phyloP scores from a whole-genome alignment of 257 asterid species.

The Nemophila menziesii region DNA sequence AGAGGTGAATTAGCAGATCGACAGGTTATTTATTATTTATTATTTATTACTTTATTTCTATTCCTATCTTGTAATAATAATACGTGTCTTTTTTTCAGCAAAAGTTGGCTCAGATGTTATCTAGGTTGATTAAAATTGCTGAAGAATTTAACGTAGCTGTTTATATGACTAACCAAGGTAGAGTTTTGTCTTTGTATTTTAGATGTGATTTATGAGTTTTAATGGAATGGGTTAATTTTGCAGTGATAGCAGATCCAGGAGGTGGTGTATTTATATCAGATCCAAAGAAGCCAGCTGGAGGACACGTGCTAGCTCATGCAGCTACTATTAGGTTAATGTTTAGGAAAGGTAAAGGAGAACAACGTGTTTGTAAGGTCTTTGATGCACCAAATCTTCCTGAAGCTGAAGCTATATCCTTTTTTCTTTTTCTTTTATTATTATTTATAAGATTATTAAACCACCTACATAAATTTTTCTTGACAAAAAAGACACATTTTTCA shows the following conservation, averaged over 20 bases:
- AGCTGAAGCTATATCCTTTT: conserved; percentile 96
- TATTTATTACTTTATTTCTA: conserved; percentile 10
- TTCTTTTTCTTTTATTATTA: conserved; percentile 9
- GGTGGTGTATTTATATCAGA: conserved; percentile 96
- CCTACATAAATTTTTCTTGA: conserved; percentile 30
- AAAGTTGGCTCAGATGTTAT: conserved; percentile 99
- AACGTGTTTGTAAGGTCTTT: conserved; percentile 95
- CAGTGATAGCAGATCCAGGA: conserved; percentile 99
- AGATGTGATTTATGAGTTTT: too few species aligned
- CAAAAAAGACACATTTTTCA: conserved; percentile 60
- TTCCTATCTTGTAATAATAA: too few species aligned
- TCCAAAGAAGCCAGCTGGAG: conserved; percentile 98
- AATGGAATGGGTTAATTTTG: conserved; percentile 19
- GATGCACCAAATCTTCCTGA: conserved; percentile 99
- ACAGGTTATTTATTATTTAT: conserved; percentile 54
- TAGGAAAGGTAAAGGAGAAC: conserved; percentile 99
- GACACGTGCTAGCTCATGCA: conserved; percentile 96
- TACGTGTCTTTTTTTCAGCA: conserved; percentile 73
- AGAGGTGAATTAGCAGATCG: conserved; percentile 98
- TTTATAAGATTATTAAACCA: too few species aligned
- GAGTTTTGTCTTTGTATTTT: not conserved
- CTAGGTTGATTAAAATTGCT: conserved; percentile 83
- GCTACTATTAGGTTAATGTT: conserved; percentile 92
- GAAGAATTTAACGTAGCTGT: conserved; percentile 98
- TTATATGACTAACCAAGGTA: conserved; percentile 99